These are phyloP conservation scores for Glycine soja DNA, from an alignment of 306 rosid species.

Conservation along the genomic window DNA sequence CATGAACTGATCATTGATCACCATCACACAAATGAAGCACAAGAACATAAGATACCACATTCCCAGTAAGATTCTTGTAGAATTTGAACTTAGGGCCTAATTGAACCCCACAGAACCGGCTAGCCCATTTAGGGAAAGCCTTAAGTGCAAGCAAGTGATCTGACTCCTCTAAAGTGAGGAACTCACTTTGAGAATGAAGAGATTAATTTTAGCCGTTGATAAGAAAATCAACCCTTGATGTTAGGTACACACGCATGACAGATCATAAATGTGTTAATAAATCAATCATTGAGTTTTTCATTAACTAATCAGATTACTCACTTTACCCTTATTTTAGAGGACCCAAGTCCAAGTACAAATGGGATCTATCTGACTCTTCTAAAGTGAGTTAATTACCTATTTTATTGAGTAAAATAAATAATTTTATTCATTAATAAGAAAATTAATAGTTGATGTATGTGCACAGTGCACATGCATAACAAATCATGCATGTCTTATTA, in stretches of 20 bases:
- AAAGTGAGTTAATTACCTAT: not conserved
- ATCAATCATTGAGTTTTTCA: not conserved
- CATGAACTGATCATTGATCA: conserved; percentile 1
- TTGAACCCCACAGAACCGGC: not conserved
- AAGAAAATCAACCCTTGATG: not conserved
- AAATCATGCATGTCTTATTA: too few species aligned
- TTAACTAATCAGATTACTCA: not conserved
- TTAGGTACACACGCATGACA: not conserved
- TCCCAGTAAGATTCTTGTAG: too few species aligned
- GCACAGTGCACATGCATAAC: not conserved
- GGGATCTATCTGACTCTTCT: not conserved
- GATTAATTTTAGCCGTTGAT: not conserved
- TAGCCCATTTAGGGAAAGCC: too few species aligned
- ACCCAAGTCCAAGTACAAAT: not conserved
- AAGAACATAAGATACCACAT: too few species aligned
- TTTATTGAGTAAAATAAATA: not conserved
- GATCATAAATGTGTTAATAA: not conserved
- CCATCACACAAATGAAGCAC: not conserved
- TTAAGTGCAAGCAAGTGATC: not conserved
- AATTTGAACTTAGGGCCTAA: not conserved
- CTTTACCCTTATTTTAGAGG: too few species aligned
- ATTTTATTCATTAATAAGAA: not conserved
- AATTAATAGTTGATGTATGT: not conserved
- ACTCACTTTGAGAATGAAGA: not conserved
- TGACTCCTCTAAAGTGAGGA: not conserved